Conservation (phyloP, 345 rosid genomes). For the Toxicodendron radicans region DNA sequence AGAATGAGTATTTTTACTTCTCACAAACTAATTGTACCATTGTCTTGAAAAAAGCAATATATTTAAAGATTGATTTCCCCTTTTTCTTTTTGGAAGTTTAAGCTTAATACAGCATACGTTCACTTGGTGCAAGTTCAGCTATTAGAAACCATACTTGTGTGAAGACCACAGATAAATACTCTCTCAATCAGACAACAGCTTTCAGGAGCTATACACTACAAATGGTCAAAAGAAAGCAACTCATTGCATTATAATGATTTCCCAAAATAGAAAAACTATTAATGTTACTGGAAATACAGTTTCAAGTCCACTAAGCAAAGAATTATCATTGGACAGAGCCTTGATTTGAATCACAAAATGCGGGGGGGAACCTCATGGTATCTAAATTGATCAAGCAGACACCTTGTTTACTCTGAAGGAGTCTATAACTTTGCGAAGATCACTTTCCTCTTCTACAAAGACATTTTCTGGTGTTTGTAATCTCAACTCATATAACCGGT, state of each 20-base stretch:
- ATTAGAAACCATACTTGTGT: neutral
- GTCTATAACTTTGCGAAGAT: slow-evolving; percentile 81
- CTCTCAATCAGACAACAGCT: too few species aligned
- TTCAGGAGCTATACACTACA: neutral
- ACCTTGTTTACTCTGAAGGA: slow-evolving; percentile 87
- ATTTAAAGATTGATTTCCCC: neutral
- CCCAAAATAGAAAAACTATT: neutral
- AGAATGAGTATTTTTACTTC: neutral
- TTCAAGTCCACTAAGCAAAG: neutral
- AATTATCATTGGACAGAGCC: neutral
- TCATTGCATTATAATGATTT: neutral
- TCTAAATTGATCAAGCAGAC: slow-evolving; percentile 27
- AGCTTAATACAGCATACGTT: neutral
- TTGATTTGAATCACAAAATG: neutral
- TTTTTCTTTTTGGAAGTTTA: neutral
- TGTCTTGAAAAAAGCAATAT: neutral
- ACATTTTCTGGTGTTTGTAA: slow-evolving; percentile 89
- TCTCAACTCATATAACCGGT: slow-evolving; percentile 71
- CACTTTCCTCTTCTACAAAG: slow-evolving; percentile 76
- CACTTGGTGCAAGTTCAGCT: neutral
- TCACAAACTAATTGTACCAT: neutral
- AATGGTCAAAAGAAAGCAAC: neutral
- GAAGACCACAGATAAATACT: too few species aligned
- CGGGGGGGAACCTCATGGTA: neutral
- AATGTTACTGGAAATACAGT: neutral